Evolutionary conservation across 805 yeast species (phyloP).

Genomic region (Candida xiaguanensis): DNA sequence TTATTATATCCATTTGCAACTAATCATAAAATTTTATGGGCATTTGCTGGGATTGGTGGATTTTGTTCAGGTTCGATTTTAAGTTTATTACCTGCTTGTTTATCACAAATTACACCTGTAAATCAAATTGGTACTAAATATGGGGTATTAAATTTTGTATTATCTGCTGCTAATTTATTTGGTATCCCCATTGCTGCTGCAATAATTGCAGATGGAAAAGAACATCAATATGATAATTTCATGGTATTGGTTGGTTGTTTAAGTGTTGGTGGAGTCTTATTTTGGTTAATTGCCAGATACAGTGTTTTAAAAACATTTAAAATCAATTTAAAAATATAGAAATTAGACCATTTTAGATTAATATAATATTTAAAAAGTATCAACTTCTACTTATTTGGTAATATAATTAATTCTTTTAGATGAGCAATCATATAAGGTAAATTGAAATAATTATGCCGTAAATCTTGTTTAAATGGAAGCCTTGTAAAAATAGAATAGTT

Average conservation of each 20-base stretch:
- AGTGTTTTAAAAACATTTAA: slow-evolving; percentile 18
- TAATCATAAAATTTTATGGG: slow-evolving; percentile 21
- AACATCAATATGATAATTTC: slow-evolving; percentile 25
- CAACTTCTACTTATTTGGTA: neutral
- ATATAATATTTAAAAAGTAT: too few relatives aligned
- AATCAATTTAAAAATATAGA: slow-evolving; percentile 19
- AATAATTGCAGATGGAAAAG: slow-evolving; percentile 24
- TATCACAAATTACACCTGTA: slow-evolving; percentile 52
- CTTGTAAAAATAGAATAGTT: too few relatives aligned
- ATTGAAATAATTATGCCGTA: too few relatives aligned
- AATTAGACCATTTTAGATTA: too few relatives aligned
- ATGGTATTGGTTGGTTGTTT: slow-evolving; percentile 29
- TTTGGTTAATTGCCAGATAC: slow-evolving; percentile 22
- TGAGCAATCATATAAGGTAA: too few relatives aligned
- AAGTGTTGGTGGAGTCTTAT: slow-evolving; percentile 23
- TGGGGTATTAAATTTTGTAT: slow-evolving; percentile 28
- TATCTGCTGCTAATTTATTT: slow-evolving; percentile 29
- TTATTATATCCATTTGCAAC: slow-evolving; percentile 35
- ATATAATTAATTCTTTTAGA: too few relatives aligned
- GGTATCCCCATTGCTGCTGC: slow-evolving; percentile 34
- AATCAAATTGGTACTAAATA: slow-evolving; percentile 34
- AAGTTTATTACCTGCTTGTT: slow-evolving; percentile 44
- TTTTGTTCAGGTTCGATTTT: slow-evolving; percentile 32
- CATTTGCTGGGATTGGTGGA: slow-evolving; percentile 33
- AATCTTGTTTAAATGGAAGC: too few relatives aligned